These are phyloP conservation scores for Talaromyces marneffei DNA, from an alignment of 2,329 filamentous ascomycete genomes.

Conservation along the genomic window DNA sequence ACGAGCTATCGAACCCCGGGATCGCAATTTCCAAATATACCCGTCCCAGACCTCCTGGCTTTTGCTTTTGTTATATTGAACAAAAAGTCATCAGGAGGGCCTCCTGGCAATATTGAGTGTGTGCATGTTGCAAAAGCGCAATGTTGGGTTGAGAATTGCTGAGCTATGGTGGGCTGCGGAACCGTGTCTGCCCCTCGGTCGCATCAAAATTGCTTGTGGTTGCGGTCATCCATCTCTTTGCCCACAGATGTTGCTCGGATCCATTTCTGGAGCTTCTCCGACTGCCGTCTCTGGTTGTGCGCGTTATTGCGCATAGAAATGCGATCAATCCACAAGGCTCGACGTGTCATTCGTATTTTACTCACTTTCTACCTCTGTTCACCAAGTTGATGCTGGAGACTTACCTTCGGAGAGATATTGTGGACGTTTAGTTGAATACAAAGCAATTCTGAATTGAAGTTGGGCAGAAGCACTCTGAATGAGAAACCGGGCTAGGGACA, in stretches of 20 bases:
- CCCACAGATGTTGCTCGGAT: neutral
- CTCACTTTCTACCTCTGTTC: neutral
- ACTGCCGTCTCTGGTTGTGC: neutral
- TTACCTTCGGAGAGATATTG: neutral
- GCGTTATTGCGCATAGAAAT: neutral
- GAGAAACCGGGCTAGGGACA: slow-evolving; percentile 14
- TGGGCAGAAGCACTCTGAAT: neutral
- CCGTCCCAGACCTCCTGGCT: neutral
- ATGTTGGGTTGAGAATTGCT: neutral
- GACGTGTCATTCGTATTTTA: neutral
- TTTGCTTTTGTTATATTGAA: neutral
- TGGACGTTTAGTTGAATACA: slow-evolving; percentile 6
- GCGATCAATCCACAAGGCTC: neutral
- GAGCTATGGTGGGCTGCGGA: neutral
- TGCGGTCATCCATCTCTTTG: neutral
- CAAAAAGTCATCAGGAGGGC: neutral
- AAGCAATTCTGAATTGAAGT: neutral
- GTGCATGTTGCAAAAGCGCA: neutral
- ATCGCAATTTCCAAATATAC: neutral
- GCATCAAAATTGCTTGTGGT: neutral
- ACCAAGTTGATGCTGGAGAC: neutral
- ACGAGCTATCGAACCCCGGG: neutral
- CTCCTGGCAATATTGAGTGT: neutral
- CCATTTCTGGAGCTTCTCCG: neutral
- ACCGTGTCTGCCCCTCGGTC: neutral